Conservation (phyloP, 192 early-diverging fungal genomes). For the Phlyctochytrium planicorne region DNA sequence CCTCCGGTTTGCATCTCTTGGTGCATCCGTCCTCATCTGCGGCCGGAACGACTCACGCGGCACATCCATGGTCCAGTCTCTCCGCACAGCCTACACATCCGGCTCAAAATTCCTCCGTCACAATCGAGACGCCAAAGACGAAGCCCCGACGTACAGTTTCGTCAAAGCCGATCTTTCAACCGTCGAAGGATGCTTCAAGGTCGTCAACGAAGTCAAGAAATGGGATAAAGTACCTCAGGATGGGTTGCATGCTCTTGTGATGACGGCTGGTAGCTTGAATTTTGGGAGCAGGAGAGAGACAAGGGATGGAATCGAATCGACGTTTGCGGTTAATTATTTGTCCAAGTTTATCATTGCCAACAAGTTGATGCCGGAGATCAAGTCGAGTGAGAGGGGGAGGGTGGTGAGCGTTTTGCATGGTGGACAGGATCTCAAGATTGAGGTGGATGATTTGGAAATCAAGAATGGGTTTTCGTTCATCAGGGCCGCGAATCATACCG, state of each 20-base stretch:
- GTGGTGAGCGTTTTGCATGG: constrained; percentile 14
- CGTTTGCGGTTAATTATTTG: constrained; percentile 26
- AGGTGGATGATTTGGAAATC: constrained; percentile 20
- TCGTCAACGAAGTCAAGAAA: not conserved
- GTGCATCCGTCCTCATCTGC: not conserved
- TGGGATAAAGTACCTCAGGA: not conserved
- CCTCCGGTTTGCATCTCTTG: not conserved
- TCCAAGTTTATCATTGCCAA: constrained; percentile 19
- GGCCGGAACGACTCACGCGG: not conserved
- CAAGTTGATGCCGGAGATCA: constrained; percentile 4
- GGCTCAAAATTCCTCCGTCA: not conserved
- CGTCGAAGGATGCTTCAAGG: not conserved
- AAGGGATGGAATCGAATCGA: constrained; percentile 11
- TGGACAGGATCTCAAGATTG: not conserved
- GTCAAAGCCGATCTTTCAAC: not conserved
- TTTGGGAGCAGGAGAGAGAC: not conserved
- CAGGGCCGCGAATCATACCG: constrained; percentile 8
- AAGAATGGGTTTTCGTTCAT: constrained; percentile 15
- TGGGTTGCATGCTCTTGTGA: not conserved
- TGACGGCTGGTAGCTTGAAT: constrained; percentile 25
- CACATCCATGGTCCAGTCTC: not conserved
- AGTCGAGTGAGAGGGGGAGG: not conserved
- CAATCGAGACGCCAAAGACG: not conserved
- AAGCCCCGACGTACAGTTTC: not conserved
- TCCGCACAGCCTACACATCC: constrained; percentile 8